A percentile compares a stretch with the other conserved stretches of the same genome.
Conservation (phyloP, 257 asterid species). For the Ophiorrhiza pumila region DNA sequence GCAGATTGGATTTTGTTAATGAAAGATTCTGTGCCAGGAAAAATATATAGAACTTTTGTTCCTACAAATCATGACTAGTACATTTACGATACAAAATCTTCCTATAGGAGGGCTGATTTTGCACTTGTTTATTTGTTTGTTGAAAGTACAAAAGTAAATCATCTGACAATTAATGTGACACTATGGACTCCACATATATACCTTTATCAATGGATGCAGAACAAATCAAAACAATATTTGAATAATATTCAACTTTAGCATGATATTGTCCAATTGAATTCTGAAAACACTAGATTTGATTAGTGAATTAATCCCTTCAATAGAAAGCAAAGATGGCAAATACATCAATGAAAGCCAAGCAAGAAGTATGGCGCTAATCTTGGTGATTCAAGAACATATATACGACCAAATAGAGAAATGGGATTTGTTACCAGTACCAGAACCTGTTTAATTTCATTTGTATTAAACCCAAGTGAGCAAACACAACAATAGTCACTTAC, state of each 20-base stretch:
- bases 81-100: background rate
- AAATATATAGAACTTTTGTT: background rate
- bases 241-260: too few species aligned
- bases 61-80: background rate
- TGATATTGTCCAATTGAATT: too few species aligned
- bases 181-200: background rate
- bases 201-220: background rate
- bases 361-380: background rate
- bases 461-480: slow-evolving; percentile 1
- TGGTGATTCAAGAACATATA: background rate
- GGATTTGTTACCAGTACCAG: background rate
- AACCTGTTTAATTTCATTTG: slow-evolving; percentile 7
- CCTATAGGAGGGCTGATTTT: background rate
- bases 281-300: too few species aligned
- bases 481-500: slow-evolving; percentile 6
- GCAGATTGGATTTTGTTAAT: background rate
- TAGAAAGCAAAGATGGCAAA: background rate
- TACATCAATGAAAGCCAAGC: background rate
- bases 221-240: too few species aligned
- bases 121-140: background rate
- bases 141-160: background rate
- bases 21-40: background rate
- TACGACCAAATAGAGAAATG: slow-evolving; percentile 5
- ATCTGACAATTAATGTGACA: background rate
- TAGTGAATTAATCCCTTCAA: background rate